Conservation (phyloP, 169 alveolate genomes). For the Cryptosporidium tyzzeri region DNA sequence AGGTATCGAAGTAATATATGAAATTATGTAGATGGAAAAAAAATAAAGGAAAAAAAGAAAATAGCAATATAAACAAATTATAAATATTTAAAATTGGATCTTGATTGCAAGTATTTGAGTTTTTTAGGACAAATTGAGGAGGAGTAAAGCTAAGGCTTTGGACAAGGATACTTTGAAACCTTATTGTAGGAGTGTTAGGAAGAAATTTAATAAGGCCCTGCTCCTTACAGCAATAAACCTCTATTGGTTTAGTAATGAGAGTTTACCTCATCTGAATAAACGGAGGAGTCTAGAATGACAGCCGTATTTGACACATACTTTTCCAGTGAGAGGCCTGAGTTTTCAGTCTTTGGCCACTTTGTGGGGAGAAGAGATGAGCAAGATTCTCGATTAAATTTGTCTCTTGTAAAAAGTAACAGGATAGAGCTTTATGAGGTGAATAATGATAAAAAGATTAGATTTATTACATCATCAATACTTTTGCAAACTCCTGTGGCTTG, state of each 20-base stretch:
- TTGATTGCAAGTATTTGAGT: background rate
- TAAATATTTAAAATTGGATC: too few species aligned
- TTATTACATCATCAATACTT: constrained; percentile 35
- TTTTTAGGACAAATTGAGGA: background rate
- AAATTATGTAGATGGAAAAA: background rate
- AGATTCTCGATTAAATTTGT: background rate
- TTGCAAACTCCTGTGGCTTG: constrained; percentile 55
- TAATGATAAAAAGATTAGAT: background rate
- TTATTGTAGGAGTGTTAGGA: background rate
- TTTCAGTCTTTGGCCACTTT: constrained; percentile 63
- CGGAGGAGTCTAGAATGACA: constrained; percentile 31
- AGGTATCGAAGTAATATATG: background rate
- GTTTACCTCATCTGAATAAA: background rate
- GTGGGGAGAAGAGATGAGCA: constrained; percentile 22
- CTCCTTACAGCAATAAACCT: background rate
- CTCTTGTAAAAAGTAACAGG: constrained; percentile 20
- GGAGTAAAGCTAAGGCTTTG: background rate
- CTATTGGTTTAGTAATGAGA: background rate
- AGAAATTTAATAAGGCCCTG: too few species aligned
- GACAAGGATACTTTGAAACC: background rate
- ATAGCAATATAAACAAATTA: too few species aligned
- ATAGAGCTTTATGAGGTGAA: constrained; percentile 43
- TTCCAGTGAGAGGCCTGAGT: constrained; percentile 59
- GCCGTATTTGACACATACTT: constrained; percentile 61
- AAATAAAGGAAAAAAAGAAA: background rate